Conservation (phyloP, 2,329 filamentous ascomycete species). For the Colletotrichum phormii region DNA sequence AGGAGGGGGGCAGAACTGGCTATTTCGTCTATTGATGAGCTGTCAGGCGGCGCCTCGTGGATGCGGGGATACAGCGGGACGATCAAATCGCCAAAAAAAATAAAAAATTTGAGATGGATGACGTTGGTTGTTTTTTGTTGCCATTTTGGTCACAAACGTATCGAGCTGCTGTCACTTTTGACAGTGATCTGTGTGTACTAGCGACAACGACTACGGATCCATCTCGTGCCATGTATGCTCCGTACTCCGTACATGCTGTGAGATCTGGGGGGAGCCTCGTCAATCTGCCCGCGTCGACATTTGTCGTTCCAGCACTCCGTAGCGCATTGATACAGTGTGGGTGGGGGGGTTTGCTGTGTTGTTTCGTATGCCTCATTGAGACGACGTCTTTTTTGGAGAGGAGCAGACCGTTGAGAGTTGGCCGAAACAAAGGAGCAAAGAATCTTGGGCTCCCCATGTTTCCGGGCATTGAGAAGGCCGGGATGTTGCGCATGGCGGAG, state of each 20-base stretch:
- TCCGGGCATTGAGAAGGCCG: slow-evolving; percentile 31
- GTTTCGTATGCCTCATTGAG: slow-evolving; percentile 26
- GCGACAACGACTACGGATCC: background rate
- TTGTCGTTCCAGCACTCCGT: background rate
- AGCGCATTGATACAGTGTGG: slow-evolving; percentile 17
- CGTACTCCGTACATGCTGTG: background rate
- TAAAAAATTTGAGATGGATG: slow-evolving; percentile 16
- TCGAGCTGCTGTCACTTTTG: background rate
- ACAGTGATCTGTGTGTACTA: background rate
- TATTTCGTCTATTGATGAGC: slow-evolving; percentile 27
- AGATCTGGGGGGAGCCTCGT: background rate
- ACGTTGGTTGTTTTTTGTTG: background rate
- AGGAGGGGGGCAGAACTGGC: slow-evolving; percentile 6
- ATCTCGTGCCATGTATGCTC: background rate
- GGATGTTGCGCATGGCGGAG: slow-evolving; percentile 33
- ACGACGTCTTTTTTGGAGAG: slow-evolving; percentile 8
- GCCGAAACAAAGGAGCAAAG: slow-evolving; percentile 19
- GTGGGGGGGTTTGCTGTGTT: slow-evolving; percentile 12
- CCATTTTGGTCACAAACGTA: background rate
- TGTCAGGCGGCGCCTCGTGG: slow-evolving; percentile 30
- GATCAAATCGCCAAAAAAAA: slow-evolving; percentile 22
- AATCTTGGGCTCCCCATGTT: slow-evolving; percentile 28
- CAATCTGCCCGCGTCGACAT: background rate
- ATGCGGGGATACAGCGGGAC: slow-evolving; percentile 34
- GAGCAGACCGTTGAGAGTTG: slow-evolving; percentile 1